Evolutionary conservation across 805 yeast genomes (phyloP).

Genomic region (Myxozyma mucilagina): DNA sequence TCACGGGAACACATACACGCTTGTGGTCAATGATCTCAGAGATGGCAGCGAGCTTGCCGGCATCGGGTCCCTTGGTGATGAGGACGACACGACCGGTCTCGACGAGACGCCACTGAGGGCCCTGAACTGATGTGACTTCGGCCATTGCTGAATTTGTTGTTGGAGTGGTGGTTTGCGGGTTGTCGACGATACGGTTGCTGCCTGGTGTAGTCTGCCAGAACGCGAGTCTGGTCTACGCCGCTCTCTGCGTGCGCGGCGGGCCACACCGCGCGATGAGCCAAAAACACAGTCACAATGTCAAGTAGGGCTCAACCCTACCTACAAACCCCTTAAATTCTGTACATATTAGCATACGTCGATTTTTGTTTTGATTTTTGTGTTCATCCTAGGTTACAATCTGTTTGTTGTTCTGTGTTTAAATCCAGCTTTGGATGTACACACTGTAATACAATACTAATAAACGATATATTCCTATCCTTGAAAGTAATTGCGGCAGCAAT

Average conservation of each 20-base stretch:
- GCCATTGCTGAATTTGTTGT: slow-evolving; percentile 50
- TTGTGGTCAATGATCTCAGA: slow-evolving; percentile 99
- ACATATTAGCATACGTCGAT: neutral
- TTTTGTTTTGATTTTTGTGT: neutral
- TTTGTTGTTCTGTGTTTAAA: no score
- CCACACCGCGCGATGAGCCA: neutral
- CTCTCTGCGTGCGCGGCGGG: no score
- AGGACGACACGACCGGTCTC: slow-evolving; percentile 99
- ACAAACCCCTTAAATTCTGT: neutral
- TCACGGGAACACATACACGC: slow-evolving; percentile 62
- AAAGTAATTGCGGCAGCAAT: neutral
- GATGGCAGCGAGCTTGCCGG: slow-evolving; percentile 89
- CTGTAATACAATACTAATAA: neutral
- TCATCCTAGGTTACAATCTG: no score
- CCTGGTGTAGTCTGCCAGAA: neutral
- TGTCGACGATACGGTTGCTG: neutral
- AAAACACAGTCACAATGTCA: slow-evolving; percentile 9
- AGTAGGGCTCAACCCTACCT: slow-evolving; percentile 12
- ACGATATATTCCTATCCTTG: neutral
- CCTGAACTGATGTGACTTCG: slow-evolving; percentile 72
- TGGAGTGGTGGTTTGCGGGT: neutral
- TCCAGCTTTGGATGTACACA: neutral
- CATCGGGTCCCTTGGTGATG: slow-evolving; percentile 69
- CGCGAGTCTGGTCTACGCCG: neutral
- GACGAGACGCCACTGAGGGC: slow-evolving; percentile 98